Base-by-base conservation (phyloP, 2,329 filamentous ascomycete genomes). In the Cladosporium sp. region DNA sequence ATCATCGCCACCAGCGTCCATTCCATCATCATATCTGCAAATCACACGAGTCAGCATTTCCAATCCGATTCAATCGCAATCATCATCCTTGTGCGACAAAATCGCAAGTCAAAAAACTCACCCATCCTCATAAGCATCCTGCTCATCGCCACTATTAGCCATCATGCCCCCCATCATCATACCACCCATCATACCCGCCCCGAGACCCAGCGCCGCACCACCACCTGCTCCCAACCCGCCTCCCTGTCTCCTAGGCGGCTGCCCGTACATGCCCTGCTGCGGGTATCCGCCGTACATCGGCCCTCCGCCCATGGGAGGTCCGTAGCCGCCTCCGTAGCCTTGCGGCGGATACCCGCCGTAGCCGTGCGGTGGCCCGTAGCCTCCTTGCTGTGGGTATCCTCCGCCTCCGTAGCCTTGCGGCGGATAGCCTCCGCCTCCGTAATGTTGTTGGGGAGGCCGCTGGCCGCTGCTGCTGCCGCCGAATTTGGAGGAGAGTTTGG, bases 111-210 rank as follows among this genome's bases (percentile, higher is more conserved):
- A n/a, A n/a, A n/a, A n/a, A n/a, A 53, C 41, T 52, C 27, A 53
- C 51, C 53, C 40, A 9, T 80, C 78, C 4, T 81, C 74, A 53
- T 85, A 70, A 7, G 32, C 32, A 8, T 36, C 32, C 32, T 36
- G 32, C 57, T 87, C 45, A 34, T 48, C 69, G 41, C 78, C 66
- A 54, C 84, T 52, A 4, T 59, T 80, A 50, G 86, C 71, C 44
- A 91, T 75, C 1, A 84, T 84, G 62, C 86, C 76, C 2, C 78
- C 84, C 27, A 95, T 69, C 61, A 95, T 55, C 55, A 82, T 80
- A 50, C 90, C 90, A 59, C 89, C 91, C 1, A 96, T 61, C 64
- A 96, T 64, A 68, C 90, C 90, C 56, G 86, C 90, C 58, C 89
- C 90, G 3, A 88, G 68, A 72, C 90, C 90, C 38, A 95, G 73